These are phyloP conservation scores for Colletotrichum gigasporum DNA, from an alignment of 2,329 filamentous ascomycete species.

Conservation along the genomic window DNA sequence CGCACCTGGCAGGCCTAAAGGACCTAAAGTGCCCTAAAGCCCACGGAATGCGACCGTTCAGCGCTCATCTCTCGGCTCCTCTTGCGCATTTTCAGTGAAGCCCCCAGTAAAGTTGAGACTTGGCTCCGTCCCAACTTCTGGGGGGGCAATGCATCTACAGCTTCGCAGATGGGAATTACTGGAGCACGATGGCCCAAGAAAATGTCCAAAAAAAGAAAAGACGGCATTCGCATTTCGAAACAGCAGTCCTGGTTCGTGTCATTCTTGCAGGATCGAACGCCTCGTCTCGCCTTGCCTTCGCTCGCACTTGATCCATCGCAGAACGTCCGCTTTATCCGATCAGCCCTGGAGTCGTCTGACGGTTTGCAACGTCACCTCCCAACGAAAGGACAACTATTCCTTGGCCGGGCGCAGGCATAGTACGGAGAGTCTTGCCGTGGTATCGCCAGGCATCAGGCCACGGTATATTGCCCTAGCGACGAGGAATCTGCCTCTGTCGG, in stretches of 20 bases:
- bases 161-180: neutral
- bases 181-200: too few relatives aligned
- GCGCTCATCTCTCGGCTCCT: neutral
- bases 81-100: slow-evolving; percentile 7
- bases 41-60: slow-evolving; percentile 1
- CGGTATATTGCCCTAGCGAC: neutral
- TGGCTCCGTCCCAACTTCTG: slow-evolving; percentile 2
- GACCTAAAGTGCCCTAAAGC: too few relatives aligned
- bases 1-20: slow-evolving; percentile 10
- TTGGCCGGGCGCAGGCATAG: neutral
- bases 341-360: too few relatives aligned
- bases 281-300: neutral
- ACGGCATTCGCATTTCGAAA: neutral
- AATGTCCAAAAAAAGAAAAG: too few relatives aligned
- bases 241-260: neutral
- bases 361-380: too few relatives aligned
- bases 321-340: too few relatives aligned
- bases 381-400: neutral
- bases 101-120: slow-evolving; percentile 13
- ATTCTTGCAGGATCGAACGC: neutral
- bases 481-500: too few relatives aligned
- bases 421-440: neutral
- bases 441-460: neutral
- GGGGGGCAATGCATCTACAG: too few relatives aligned
- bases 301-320: neutral